Conservation (phyloP, 2,329 filamentous ascomycete species). For the Fusarium aywerte region DNA sequence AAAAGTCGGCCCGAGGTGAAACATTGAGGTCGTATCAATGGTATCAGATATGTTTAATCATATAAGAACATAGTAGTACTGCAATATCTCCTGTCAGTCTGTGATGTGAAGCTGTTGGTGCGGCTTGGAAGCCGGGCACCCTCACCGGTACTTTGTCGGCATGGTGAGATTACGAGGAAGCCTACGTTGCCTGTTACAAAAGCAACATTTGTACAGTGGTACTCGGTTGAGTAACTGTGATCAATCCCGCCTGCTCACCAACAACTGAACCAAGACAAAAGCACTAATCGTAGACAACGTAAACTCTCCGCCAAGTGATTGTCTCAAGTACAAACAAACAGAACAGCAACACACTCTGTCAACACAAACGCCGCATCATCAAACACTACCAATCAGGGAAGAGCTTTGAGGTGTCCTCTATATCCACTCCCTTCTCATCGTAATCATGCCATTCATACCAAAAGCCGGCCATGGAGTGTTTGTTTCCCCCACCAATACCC, state of each 20-base stretch:
- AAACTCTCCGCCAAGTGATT: neutral
- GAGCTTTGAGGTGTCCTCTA: neutral
- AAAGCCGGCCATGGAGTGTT: neutral
- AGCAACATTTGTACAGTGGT: accelerated
- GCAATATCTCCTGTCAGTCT: neutral
- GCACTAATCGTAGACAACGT: neutral
- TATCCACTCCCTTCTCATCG: neutral
- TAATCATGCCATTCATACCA: conserved; percentile 3
- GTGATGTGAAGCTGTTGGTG: neutral
- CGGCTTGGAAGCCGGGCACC: neutral
- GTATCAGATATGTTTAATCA: neutral
- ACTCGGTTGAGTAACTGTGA: accelerated
- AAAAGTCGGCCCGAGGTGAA: neutral
- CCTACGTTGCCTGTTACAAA: neutral
- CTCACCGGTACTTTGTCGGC: neutral
- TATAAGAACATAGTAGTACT: neutral
- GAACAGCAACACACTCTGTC: neutral
- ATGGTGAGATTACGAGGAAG: neutral
- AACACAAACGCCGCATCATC: too few relatives aligned
- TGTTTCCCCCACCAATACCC: accelerated
- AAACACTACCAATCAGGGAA: neutral
- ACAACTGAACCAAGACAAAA: too few relatives aligned
- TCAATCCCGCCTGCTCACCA: neutral
- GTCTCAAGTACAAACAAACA: neutral
- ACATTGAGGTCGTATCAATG: neutral